Percentiles rank a stretch among this genome's conserved stretches.
Conservation (phyloP, 202 grass and related monocot species). For the Musa balbisiana region DNA sequence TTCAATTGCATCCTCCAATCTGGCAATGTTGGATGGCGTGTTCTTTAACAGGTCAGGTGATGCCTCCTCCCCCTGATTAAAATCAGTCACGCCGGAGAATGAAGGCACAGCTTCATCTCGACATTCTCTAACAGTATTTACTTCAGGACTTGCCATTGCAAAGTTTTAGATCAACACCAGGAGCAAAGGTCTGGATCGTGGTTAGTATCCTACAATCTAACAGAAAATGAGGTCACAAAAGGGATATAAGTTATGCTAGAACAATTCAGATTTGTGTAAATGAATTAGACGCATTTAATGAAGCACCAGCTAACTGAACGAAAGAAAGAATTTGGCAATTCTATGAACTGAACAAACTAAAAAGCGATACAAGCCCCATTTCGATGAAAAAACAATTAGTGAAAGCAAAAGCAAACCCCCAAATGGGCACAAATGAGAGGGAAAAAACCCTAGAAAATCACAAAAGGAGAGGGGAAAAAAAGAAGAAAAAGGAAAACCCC, state of each 20-base stretch:
- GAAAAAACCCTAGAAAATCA: neutral
- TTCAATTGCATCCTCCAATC: constrained; percentile 68
- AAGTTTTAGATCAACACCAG: neutral
- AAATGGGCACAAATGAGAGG: too few relatives aligned
- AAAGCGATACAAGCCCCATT: neutral
- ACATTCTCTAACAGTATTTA: neutral
- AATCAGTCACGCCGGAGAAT: neutral
- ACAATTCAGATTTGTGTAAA: neutral
- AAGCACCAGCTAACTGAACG: neutral
- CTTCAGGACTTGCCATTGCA: constrained; percentile 6
- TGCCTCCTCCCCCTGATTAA: constrained; percentile 24
- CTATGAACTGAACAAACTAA: neutral
- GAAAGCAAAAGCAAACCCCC: neutral
- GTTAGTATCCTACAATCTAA: neutral
- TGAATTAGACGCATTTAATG: neutral
- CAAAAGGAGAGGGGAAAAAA: neutral
- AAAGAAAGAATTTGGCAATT: neutral
- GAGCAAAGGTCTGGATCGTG: neutral
- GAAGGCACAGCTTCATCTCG: neutral
- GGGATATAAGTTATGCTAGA: neutral
- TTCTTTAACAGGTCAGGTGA: constrained; percentile 74
- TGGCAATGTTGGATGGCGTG: constrained; percentile 76
- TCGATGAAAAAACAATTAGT: neutral
- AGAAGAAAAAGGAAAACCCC: neutral
- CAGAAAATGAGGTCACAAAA: neutral